Conservation (phyloP, 2,329 filamentous ascomycete species). For the Pezicula radicicola region DNA sequence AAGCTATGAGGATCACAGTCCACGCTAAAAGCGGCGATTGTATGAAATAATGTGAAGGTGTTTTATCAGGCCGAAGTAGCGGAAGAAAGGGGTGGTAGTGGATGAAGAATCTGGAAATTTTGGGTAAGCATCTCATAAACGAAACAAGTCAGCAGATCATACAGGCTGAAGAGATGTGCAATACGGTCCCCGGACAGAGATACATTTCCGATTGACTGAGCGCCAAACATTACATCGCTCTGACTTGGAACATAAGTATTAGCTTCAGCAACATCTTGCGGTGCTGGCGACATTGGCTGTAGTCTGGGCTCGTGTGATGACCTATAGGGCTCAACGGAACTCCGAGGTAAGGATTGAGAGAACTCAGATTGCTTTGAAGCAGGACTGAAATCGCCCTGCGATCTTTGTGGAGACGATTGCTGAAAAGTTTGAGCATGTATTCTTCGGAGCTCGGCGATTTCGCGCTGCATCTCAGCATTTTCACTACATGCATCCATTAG, state of each 20-base stretch:
- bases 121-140: constrained; percentile 27
- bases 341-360: background rate
- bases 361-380: constrained; percentile 28
- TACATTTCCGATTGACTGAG: constrained; percentile 1
- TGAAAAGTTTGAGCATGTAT: constrained; percentile 26
- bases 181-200: constrained; percentile 19
- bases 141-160: constrained; percentile 13
- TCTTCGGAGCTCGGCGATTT: constrained; percentile 47
- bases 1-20: constrained; percentile 61
- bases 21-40: constrained; percentile 65
- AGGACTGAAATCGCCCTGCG: constrained; percentile 45
- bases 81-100: constrained; percentile 63
- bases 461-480: constrained; percentile 61
- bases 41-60: constrained; percentile 54
- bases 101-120: constrained; percentile 51
- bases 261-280: background rate
- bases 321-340: background rate
- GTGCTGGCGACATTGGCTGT: background rate
- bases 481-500: constrained; percentile 36
- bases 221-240: background rate
- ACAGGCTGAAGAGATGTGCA: constrained; percentile 41
- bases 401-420: constrained; percentile 40
- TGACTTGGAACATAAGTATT: background rate
- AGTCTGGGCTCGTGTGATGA: background rate
- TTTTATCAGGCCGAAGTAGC: constrained; percentile 52